A percentile compares a stretch with the other conserved stretches of the same genome.
phyloP scores from a whole-genome alignment of 371 early-diverging fungal genomes.

The Batrachochytrium dendrobatidis region DNA sequence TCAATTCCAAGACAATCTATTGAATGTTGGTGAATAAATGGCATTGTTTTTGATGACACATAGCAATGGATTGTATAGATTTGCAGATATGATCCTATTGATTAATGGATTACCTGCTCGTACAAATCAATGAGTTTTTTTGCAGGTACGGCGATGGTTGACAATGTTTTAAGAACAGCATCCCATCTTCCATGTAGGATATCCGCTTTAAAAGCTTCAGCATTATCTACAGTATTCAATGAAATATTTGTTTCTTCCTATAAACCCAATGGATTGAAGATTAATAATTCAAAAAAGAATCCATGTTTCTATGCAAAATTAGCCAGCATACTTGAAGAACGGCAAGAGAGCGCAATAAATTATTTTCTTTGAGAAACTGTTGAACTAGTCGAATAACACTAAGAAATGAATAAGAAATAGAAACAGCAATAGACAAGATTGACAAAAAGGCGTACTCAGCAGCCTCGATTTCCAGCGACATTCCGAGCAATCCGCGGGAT shows the following conservation, averaged over 20 bases:
- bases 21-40: not conserved
- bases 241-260: constrained; percentile 65
- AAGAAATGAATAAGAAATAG: not conserved
- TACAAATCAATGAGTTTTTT: constrained; percentile 72
- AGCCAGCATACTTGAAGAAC: constrained; percentile 55
- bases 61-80: too few relatives aligned
- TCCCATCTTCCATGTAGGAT: constrained; percentile 83
- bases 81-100: not conserved
- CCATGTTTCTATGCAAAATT: not conserved
- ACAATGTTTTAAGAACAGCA: constrained; percentile 63
- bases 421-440: not conserved
- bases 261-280: not conserved
- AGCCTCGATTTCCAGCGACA: constrained; percentile 54
- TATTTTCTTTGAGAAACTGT: constrained; percentile 88
- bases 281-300: not conserved
- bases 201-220: constrained; percentile 58
- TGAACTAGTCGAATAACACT: constrained; percentile 80
- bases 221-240: constrained; percentile 76
- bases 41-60: not conserved
- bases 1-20: constrained; percentile 75
- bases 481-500: too few relatives aligned
- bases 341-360: constrained; percentile 59
- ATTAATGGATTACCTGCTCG: constrained; percentile 61
- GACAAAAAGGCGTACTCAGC: constrained; percentile 45
- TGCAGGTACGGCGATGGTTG: constrained; percentile 57